Percentiles rank a stretch among this genome's conserved stretches.
These are phyloP conservation scores for Glycine tomentella DNA, from an alignment of 306 rosid genomes.

Conservation along the genomic window DNA sequence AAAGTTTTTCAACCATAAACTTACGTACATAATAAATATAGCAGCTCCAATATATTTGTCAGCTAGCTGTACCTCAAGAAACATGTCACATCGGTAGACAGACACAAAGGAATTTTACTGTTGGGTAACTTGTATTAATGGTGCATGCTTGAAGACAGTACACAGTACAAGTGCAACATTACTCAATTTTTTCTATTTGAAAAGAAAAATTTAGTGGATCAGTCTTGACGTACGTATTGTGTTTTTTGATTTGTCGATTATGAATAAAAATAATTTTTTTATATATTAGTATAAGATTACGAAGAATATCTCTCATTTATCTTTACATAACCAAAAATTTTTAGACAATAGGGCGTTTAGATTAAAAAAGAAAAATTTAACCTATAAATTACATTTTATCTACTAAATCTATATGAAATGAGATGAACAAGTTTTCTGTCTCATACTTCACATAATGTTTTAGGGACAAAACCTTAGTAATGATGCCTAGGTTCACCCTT, in stretches of 20 bases:
- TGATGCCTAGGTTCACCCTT: constrained; percentile 44
- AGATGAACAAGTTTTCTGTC: constrained; percentile 1
- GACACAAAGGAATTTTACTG: background rate
- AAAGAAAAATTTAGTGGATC: no score
- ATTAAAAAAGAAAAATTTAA: no score
- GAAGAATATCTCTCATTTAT: no score
- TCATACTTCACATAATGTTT: background rate
- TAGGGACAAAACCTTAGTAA: constrained; percentile 9
- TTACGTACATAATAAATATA: background rate
- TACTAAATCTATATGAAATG: constrained; percentile 5
- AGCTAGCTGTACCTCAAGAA: background rate
- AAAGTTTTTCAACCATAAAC: no score
- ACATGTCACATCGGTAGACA: background rate
- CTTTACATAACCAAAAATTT: no score
- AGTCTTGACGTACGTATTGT: no score
- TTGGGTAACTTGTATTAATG: background rate
- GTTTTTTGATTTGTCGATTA: no score
- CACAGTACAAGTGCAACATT: background rate
- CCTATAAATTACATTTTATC: background rate
- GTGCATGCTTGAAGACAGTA: background rate
- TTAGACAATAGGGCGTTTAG: no score
- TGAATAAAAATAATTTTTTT: no score
- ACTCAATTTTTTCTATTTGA: background rate
- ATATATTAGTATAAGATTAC: no score
- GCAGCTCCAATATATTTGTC: no score